Base-by-base conservation (phyloP, 208 protist genomes). In the Crithidia bombi region DNA sequence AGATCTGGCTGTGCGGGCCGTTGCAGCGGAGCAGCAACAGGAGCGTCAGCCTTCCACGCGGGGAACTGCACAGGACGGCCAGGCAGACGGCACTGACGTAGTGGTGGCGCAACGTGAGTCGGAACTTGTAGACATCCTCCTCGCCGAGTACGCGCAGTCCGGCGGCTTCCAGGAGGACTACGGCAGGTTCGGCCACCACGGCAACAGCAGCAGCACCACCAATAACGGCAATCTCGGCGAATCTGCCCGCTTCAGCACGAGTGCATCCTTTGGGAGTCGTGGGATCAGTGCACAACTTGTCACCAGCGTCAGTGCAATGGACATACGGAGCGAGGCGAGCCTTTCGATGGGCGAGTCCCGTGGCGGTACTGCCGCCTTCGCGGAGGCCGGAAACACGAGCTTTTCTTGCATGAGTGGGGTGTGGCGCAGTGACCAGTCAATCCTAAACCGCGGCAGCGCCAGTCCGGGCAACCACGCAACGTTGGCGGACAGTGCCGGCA, bases 141-240 rank as follows among this genome's bases (percentile, higher is more conserved):
- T 71, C 36, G 59, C 71, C 25, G 71, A 69, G 56, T 77, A 77
- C 49, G 64, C 71, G 9, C 64, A 71, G 71, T 58, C 64, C 17
- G 21, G 55, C 32, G 49, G 38, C 25, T 65, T 57, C 26, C 21
- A 23, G 17, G 65, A 71, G 12, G 71, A 66, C 4, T 61, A 43
- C 9, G 61, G 30, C 0, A 33, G 33, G 46, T 32, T 44, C 47
- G 43, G 64, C 32, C 33, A 35, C 9, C 58, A 74, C 41, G 30
- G 17, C 17, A 33, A 21, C 21, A 32, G 0, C 54, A 44, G 5
- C 38, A 54, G 9, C 23, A 58, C 7, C 49, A 54, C 3, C 23
- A 49, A 9, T 46, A 47, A 5, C 19, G 21, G 36, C 17, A 28
- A 32, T 49, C 56, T 33, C 26, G 62, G 58, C 15, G 36, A 50